phyloP scores from a whole-genome alignment of 2,329 filamentous ascomycete species.

The Epichloe uncinata region DNA sequence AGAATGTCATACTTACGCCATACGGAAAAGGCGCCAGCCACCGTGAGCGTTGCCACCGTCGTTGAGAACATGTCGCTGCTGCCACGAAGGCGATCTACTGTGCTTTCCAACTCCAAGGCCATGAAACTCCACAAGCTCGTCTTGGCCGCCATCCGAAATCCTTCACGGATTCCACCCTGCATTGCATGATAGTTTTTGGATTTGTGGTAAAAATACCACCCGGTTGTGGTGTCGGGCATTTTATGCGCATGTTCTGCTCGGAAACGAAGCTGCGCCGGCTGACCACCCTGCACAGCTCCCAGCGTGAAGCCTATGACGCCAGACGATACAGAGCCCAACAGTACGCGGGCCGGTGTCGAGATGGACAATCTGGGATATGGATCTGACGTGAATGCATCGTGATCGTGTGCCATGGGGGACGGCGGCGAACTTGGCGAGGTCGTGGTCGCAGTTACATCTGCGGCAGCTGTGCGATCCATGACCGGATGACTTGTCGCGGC shows the following conservation, averaged over 20 bases:
- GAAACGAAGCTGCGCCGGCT: conserved; percentile 67
- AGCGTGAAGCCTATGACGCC: conserved; percentile 57
- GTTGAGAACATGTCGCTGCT: conserved; percentile 68
- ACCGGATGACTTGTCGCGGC: background rate
- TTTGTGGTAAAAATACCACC: conserved; percentile 99
- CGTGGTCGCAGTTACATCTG: conserved; percentile 1
- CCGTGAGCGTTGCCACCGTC: conserved; percentile 66
- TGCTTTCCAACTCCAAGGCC: conserved; percentile 74
- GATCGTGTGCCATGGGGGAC: conserved; percentile 9
- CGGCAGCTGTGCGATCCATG: conserved; percentile 1
- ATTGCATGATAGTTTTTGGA: conserved; percentile 87
- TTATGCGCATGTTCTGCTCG: conserved; percentile 94
- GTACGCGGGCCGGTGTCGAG: conserved; percentile 50
- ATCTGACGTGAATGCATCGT: conserved; percentile 15
- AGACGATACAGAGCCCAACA: conserved; percentile 48
- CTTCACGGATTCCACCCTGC: conserved; percentile 65
- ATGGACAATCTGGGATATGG: conserved; percentile 42
- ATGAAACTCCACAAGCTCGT: conserved; percentile 60
- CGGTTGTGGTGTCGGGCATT: conserved; percentile 65
- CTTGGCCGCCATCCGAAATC: conserved; percentile 57
- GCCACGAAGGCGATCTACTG: conserved; percentile 51
- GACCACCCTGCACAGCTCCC: conserved; percentile 59
- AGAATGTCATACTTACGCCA: conserved; percentile 50
- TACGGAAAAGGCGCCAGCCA: conserved; percentile 76
- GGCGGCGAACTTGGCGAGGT: background rate